These are phyloP conservation scores for Zygosaccharomyces bisporus DNA, from an alignment of 805 yeast species.

Conservation along the genomic window DNA sequence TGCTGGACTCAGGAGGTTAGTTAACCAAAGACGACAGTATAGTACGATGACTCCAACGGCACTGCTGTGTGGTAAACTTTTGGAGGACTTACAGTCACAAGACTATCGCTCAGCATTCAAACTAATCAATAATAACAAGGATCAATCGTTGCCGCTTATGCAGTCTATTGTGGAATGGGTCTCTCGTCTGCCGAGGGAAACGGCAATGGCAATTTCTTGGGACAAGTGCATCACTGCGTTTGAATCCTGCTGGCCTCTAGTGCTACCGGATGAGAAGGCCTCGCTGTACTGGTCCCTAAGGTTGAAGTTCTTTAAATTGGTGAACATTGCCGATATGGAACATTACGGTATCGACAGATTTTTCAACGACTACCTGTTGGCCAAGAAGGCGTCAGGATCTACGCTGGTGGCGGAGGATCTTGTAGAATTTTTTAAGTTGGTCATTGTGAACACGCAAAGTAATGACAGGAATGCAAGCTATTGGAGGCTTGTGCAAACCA, in stretches of 20 bases:
- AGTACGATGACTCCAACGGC: constrained; percentile 19
- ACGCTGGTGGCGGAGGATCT: constrained; percentile 21
- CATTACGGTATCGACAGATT: constrained; percentile 13
- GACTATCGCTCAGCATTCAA: constrained; percentile 16
- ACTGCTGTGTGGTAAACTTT: constrained; percentile 6
- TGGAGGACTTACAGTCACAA: constrained; percentile 10
- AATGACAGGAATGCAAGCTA: constrained; percentile 12
- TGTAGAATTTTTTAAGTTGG: constrained; percentile 17
- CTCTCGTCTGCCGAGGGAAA: constrained; percentile 5
- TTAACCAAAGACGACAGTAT: constrained; percentile 28
- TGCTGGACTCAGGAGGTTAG: constrained; percentile 29
- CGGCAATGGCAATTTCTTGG: constrained; percentile 7
- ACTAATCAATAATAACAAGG: constrained; percentile 1
- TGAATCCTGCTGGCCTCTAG: constrained; percentile 26
- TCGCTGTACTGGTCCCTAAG: constrained; percentile 24
- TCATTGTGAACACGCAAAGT: constrained; percentile 9
- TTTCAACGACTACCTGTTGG: constrained; percentile 20
- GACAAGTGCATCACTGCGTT: constrained; percentile 20
- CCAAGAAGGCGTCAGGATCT: constrained; percentile 21
- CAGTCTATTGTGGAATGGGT: constrained; percentile 12
- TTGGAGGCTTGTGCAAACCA: constrained; percentile 16
- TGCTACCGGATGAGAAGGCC: constrained; percentile 12
- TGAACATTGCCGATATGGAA: constrained; percentile 17
- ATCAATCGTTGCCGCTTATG: constrained; percentile 9
- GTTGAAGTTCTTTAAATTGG: constrained; percentile 17